These are phyloP conservation scores for Pleurostoma richardsiae DNA, from an alignment of 2,329 filamentous ascomycete genomes.

Conservation along the genomic window DNA sequence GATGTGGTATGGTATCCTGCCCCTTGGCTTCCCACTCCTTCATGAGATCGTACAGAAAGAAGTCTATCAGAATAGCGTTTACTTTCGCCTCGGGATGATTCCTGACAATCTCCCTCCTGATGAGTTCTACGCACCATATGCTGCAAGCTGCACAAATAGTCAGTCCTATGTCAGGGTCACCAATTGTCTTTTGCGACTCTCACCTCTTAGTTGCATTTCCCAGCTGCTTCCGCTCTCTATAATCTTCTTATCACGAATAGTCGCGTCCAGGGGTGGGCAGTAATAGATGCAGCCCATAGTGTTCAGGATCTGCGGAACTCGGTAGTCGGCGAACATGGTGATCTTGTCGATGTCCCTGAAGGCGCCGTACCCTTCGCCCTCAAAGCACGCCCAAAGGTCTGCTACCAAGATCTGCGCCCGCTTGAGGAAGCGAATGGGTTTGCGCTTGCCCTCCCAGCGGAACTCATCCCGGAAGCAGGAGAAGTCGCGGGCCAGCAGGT, in stretches of 20 bases:
- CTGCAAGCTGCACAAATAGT: conserved; percentile 59
- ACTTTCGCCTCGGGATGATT: conserved; percentile 65
- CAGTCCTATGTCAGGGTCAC: neutral
- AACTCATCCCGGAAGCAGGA: conserved; percentile 81
- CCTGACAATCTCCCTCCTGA: conserved; percentile 72
- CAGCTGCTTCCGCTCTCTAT: conserved; percentile 70
- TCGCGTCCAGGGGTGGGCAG: conserved; percentile 70
- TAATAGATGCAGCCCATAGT: conserved; percentile 78
- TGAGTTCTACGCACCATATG: conserved; percentile 93
- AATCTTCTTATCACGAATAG: conserved; percentile 58
- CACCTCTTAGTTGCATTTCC: conserved; percentile 84
- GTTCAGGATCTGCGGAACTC: conserved; percentile 89
- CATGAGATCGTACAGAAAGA: conserved; percentile 92
- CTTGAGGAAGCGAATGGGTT: conserved; percentile 78
- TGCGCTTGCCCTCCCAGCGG: conserved; percentile 64
- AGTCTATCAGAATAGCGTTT: conserved; percentile 94
- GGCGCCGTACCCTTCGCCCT: conserved; percentile 70
- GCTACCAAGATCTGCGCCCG: conserved; percentile 94
- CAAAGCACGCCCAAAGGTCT: conserved; percentile 94
- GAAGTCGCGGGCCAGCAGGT: conserved; percentile 78
- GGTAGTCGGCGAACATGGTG: conserved; percentile 98
- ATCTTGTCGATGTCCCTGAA: conserved; percentile 92
- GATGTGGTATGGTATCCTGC: conserved; percentile 67
- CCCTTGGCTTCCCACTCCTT: conserved; percentile 71
- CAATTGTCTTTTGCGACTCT: conserved; percentile 12